Evolutionary conservation across 257 asterid species (phyloP), one percentile per base, ranked within the genome.

Genomic region (Rubia yunnanensis): DNA sequence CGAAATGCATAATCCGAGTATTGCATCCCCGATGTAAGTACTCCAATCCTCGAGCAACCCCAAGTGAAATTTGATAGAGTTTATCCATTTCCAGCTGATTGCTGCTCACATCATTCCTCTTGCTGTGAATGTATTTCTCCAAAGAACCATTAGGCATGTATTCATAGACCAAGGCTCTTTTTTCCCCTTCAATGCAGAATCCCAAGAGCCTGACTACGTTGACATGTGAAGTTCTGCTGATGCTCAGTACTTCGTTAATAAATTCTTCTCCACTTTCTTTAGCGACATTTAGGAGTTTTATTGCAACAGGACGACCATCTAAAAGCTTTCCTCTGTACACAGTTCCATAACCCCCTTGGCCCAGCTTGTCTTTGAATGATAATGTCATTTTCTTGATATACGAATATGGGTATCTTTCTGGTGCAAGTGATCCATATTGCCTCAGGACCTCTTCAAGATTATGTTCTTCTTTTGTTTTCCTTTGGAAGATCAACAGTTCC

Each of bases 61-160:
- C 78, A 10, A 72, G 17, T 1, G 83, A 72, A 41, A 78, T 78
- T 17, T 36, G 11, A 2, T 59, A 72, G 57, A 74, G 36, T 18
- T 60, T 65, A 2, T 36, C 71, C 76, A 68, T 35, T 22, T 67
- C 75, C 35, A 78, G 5, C 2, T 63, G 60, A 57, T 46, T 38
- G 13, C 7, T 23, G 27, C 9, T 17, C 26, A n/a, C n/a, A n/a
- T 10, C 18, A 7, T 30, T 18, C 15, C 18, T 41, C 44, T 64
- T 41, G 0, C 22, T 41, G 2, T 63, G 34, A 1, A 73, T 63
- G 50, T 28, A 71, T 41, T 67, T 63, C 7, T 75, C 81, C 7
- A 76, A 76, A 0, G 81, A 79, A 32, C 81, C 84, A 44, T 76
- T 79, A 0, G 81, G 22, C 84, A 79, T 72, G 73, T 72, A 74